Base-by-base conservation (phyloP, 2,329 filamentous ascomycete species). In the Penicillium sp. region DNA sequence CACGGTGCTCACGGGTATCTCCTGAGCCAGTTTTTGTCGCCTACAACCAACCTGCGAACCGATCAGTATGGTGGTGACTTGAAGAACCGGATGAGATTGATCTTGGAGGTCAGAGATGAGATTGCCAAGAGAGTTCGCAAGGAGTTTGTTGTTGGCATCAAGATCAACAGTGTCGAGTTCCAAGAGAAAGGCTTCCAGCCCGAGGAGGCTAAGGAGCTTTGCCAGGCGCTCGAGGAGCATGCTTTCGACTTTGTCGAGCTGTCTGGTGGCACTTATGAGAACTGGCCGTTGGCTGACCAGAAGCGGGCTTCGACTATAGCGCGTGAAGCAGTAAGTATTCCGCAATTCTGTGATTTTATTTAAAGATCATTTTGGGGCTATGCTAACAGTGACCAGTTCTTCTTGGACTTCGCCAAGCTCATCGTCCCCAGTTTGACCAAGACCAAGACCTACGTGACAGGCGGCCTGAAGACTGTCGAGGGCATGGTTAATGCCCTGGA, bases 61-160 rank as follows among this genome's bases (percentile, higher is more conserved):
- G 85, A 88, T 65, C 61, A 78, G 47, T 88, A 88, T 65, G 85
- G 86, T 46, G 85, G 86, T 50, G 78, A 75, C 64, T 83, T 87
- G 57, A 80, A 83, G 63, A 87, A 88, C 74, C 35, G 85, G 54
- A 80, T 74, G n/a, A 79, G 85, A n/a, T 64, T 88, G 33, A 73
- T 85, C 36, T 60, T 78, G 10, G 82, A 87, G 35, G 46, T 55
- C 14, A 45, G 47, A 38, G 51, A 48, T 22, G 52, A 46, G 59
- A 71, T 83, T 39, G 74, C 81, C 44, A 64, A 75, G 41, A 54
- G 56, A 25, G 66, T 68, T 36, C 57, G 62, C 14, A 44, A 56
- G 28, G 46, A 57, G 10, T 79, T 82, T 59, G 67, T 78, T 35
- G 56, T 84, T 11, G 10, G 35, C 10, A 38, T 38, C 11, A 38